phyloP scores from a whole-genome alignment of 1,139 yeast species.

The Candida neerlandica region DNA sequence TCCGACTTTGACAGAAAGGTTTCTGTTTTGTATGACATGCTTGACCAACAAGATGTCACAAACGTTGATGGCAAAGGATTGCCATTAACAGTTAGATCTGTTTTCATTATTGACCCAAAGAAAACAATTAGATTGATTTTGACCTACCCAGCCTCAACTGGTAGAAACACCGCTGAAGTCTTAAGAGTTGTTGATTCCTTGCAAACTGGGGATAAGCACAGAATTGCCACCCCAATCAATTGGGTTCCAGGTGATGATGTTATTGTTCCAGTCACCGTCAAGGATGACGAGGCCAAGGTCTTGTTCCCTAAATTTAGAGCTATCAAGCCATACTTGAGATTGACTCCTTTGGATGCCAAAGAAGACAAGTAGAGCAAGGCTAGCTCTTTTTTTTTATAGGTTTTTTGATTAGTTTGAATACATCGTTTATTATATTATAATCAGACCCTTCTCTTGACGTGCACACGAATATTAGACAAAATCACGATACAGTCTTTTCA shows the following conservation, averaged over 20 bases:
- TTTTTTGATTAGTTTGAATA: background rate
- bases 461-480: no score
- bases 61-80: slow-evolving; percentile 72
- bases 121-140: slow-evolving; percentile 73
- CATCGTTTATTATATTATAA: no score
- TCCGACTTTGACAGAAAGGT: slow-evolving; percentile 76
- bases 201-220: slow-evolving; percentile 71
- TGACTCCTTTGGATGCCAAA: slow-evolving; percentile 33
- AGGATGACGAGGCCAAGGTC: slow-evolving; percentile 71
- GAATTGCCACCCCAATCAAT: slow-evolving; percentile 81
- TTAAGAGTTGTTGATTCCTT: slow-evolving; percentile 79
- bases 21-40: slow-evolving; percentile 74
- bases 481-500: no score
- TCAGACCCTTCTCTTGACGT: no score
- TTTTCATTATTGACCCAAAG: slow-evolving; percentile 78
- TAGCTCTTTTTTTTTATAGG: background rate
- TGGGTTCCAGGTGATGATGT: slow-evolving; percentile 90
- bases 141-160: slow-evolving; percentile 83
- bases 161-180: slow-evolving; percentile 87
- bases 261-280: slow-evolving; percentile 73
- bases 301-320: slow-evolving; percentile 75
- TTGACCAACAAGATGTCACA: slow-evolving; percentile 81
- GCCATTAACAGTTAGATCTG: slow-evolving; percentile 80
- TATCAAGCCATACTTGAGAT: slow-evolving; percentile 73
- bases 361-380: slow-evolving; percentile 4